Conservation (phyloP, 2,329 filamentous ascomycete genomes). For the Harringtonia lauricola region DNA sequence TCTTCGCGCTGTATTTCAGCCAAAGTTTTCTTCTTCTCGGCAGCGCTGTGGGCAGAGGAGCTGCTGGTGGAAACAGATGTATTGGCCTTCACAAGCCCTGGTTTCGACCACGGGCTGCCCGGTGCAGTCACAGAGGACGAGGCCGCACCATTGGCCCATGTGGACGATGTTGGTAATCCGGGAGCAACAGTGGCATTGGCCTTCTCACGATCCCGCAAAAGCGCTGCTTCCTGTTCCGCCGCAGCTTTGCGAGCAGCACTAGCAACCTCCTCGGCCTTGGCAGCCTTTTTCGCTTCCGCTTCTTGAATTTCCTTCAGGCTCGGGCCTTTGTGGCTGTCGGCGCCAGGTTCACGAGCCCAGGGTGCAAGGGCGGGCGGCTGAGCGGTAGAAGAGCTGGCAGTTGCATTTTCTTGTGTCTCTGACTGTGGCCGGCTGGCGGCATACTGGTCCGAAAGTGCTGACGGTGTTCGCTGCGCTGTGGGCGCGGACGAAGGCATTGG, state of each 20-base stretch:
- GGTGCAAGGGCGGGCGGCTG: conserved; percentile 68
- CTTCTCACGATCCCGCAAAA: conserved; percentile 48
- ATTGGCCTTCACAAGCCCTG: conserved; percentile 33
- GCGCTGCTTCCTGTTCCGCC: conserved; percentile 66
- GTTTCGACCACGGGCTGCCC: conserved; percentile 57
- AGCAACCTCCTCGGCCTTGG: conserved; percentile 74
- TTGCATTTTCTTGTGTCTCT: conserved; percentile 54
- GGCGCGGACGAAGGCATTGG: conserved; percentile 80
- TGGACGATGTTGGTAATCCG: conserved; percentile 77
- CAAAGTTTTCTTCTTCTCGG: conserved; percentile 68
- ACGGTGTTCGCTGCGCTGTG: conserved; percentile 72
- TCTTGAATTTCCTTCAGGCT: conserved; percentile 96
- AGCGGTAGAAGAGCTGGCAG: conserved; percentile 20
- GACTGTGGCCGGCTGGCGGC: conserved; percentile 54
- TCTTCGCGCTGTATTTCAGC: conserved; percentile 97
- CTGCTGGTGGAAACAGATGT: conserved; percentile 15
- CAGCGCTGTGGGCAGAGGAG: conserved; percentile 20
- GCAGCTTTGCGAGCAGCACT: conserved; percentile 65
- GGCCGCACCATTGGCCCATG: conserved; percentile 75
- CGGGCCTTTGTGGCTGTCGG: conserved; percentile 64
- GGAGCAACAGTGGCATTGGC: conserved; percentile 48
- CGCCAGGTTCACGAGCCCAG: conserved; percentile 81
- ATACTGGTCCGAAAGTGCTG: conserved; percentile 70
- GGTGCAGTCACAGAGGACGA: conserved; percentile 53
- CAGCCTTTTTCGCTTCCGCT: conserved; percentile 84